A percentile compares a stretch with the other conserved stretches of the same genome.
These are phyloP conservation scores for Diplocarpon rosae DNA, from an alignment of 2,329 filamentous ascomycete species.

Conservation along the genomic window DNA sequence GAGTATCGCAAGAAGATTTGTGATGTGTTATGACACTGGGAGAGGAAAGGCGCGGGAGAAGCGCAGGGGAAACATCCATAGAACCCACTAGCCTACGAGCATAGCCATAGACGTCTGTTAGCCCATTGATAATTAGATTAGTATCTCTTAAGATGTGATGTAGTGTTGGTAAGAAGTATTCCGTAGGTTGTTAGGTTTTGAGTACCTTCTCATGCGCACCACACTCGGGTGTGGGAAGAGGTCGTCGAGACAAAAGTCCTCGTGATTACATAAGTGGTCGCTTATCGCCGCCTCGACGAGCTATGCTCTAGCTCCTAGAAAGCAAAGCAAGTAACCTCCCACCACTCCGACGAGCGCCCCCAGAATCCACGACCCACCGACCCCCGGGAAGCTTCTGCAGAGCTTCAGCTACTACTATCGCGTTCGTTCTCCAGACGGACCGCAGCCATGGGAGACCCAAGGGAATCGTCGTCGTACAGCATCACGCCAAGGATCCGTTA, in stretches of 20 bases:
- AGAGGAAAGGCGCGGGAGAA: no score
- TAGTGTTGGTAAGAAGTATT: no score
- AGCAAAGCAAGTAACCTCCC: conserved; percentile 10
- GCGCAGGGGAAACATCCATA: no score
- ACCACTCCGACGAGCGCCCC: conserved; percentile 2
- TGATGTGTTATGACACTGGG: no score
- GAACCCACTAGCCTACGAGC: no score
- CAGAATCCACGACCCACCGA: conserved; percentile 5
- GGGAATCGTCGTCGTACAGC: conserved; percentile 29
- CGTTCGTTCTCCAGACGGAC: background rate
- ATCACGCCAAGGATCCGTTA: conserved; percentile 72
- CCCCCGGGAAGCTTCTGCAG: conserved; percentile 6
- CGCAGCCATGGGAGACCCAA: conserved; percentile 27
- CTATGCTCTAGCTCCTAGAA: conserved; percentile 10
- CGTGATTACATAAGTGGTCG: conserved; percentile 4
- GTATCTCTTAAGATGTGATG: no score
- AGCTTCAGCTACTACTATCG: conserved; percentile 6
- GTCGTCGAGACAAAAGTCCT: background rate
- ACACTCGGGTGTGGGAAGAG: no score
- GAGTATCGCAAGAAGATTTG: no score
- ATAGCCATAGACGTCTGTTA: no score
- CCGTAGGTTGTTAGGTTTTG: no score
- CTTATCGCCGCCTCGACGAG: conserved; percentile 9
- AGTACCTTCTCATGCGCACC: no score
- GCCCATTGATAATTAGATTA: no score